Evolutionary conservation across 805 yeast species (phyloP).

Genomic region (Candida boleticola): DNA sequence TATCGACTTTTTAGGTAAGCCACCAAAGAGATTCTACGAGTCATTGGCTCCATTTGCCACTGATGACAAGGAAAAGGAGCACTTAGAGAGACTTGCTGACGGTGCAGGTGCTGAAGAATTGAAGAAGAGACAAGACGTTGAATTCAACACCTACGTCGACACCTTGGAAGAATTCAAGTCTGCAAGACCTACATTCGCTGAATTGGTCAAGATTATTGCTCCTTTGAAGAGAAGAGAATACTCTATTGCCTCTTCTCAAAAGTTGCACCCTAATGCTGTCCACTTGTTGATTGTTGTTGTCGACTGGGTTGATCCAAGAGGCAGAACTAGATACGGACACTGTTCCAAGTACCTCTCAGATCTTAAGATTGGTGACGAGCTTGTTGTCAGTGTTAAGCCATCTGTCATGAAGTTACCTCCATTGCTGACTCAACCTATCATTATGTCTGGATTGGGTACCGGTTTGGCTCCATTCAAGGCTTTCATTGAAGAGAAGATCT

Average conservation of each 20-base stretch:
- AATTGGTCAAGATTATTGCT: slow-evolving; percentile 69
- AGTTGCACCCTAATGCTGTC: slow-evolving; percentile 84
- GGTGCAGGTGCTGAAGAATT: slow-evolving; percentile 82
- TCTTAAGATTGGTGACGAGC: slow-evolving; percentile 73
- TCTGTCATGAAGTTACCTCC: slow-evolving; percentile 96
- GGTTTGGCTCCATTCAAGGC: slow-evolving; percentile 99
- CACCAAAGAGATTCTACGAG: slow-evolving; percentile 93
- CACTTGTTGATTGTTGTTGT: slow-evolving; percentile 93
- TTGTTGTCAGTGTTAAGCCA: slow-evolving; percentile 93
- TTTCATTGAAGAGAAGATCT: slow-evolving; percentile 89
- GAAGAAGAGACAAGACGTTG: slow-evolving; percentile 82
- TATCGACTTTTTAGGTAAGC: slow-evolving; percentile 89
- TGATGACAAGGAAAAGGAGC: slow-evolving; percentile 62
- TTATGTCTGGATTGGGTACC: slow-evolving; percentile 97
- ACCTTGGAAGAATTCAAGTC: slow-evolving; percentile 74
- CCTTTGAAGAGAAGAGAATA: slow-evolving; percentile 96
- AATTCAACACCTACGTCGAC: slow-evolving; percentile 78
- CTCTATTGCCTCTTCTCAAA: slow-evolving; percentile 96
- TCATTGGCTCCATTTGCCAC: slow-evolving; percentile 69
- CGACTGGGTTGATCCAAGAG: slow-evolving; percentile 87
- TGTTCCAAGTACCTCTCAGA: slow-evolving; percentile 89
- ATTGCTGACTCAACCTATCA: slow-evolving; percentile 80
- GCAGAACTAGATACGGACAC: slow-evolving; percentile 88
- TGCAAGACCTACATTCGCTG: slow-evolving; percentile 73
- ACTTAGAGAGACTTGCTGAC: slow-evolving; percentile 62